Percentiles rank a stretch among this genome's conserved stretches.
Conservation (phyloP, 1,284 basidiomycete species). For the Sanghuangporus weigelae region DNA sequence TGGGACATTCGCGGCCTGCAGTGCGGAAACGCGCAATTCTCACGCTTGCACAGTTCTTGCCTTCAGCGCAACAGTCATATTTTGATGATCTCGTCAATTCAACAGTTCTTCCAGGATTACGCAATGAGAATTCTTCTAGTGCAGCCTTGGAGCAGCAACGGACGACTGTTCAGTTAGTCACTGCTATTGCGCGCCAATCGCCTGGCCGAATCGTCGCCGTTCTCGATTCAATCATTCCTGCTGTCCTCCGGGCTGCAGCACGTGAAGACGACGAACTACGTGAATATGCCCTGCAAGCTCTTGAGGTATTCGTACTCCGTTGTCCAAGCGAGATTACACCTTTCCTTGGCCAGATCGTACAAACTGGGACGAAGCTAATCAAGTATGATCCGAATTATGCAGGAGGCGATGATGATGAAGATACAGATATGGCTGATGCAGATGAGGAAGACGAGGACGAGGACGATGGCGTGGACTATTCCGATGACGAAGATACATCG, state of each 20-base stretch:
- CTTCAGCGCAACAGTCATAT: constrained; percentile 53
- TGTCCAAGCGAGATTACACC: constrained; percentile 80
- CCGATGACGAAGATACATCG: constrained; percentile 98
- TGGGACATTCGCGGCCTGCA: constrained; percentile 72
- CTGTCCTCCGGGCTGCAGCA: constrained; percentile 60
- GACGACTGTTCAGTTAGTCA: constrained; percentile 77
- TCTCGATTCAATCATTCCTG: constrained; percentile 59
- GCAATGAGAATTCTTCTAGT: constrained; percentile 26
- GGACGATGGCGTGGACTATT: constrained; percentile 71
- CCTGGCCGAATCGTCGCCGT: constrained; percentile 58
- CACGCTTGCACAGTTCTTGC: constrained; percentile 78
- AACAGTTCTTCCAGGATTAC: constrained; percentile 59
- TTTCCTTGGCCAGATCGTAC: constrained; percentile 65
- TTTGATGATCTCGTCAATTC: constrained; percentile 51
- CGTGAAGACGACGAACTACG: constrained; percentile 78
- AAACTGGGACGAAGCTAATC: constrained; percentile 71
- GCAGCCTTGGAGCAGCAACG: constrained; percentile 62
- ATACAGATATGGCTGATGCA: constrained; percentile 74
- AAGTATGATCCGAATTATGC: constrained; percentile 97
- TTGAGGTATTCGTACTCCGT: constrained; percentile 80
- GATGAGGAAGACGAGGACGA: constrained; percentile 79
- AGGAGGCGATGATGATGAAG: constrained; percentile 71
- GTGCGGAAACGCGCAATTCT: constrained; percentile 89
- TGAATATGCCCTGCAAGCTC: constrained; percentile 72
- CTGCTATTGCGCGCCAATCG: constrained; percentile 69